These are phyloP conservation scores for Nigrospora sphaerica DNA, from an alignment of 2,329 filamentous ascomycete genomes.

Conservation along the genomic window DNA sequence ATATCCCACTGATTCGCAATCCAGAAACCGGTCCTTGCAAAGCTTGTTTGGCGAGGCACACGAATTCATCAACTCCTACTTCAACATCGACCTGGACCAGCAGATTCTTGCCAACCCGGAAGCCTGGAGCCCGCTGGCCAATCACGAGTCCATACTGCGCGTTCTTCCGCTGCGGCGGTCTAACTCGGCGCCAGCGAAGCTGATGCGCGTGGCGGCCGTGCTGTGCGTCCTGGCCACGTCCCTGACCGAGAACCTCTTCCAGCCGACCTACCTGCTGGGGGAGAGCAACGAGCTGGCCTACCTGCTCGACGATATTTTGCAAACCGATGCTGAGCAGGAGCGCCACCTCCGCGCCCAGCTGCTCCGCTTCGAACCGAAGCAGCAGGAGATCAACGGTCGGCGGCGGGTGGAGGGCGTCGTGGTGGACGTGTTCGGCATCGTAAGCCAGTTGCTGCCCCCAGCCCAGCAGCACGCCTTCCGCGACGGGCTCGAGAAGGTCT, in stretches of 20 bases:
- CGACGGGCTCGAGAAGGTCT: conserved; percentile 15
- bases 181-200: conserved; percentile 26
- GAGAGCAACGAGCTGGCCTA: conserved; percentile 21
- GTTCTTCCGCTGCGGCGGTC: conserved; percentile 23
- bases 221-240: conserved; percentile 24
- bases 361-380: conserved; percentile 20
- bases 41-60: not conserved
- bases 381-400: conserved; percentile 16
- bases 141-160: not conserved
- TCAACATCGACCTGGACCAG: no score
- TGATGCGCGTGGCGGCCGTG: conserved; percentile 27
- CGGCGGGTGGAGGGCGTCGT: conserved; percentile 23
- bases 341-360: conserved; percentile 23
- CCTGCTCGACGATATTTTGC: conserved; percentile 21
- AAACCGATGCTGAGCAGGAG: conserved; percentile 20
- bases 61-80: no score
- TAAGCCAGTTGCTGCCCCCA: conserved; percentile 21
- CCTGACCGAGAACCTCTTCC: conserved; percentile 25
- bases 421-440: conserved; percentile 23
- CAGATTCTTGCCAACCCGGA: not conserved
- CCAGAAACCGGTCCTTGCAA: not conserved
- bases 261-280: conserved; percentile 24
- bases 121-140: not conserved
- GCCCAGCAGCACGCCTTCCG: no score
- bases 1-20: not conserved